phyloP scores from a whole-genome alignment of 2,329 filamentous ascomycete species.

The Diaporthe destruens region DNA sequence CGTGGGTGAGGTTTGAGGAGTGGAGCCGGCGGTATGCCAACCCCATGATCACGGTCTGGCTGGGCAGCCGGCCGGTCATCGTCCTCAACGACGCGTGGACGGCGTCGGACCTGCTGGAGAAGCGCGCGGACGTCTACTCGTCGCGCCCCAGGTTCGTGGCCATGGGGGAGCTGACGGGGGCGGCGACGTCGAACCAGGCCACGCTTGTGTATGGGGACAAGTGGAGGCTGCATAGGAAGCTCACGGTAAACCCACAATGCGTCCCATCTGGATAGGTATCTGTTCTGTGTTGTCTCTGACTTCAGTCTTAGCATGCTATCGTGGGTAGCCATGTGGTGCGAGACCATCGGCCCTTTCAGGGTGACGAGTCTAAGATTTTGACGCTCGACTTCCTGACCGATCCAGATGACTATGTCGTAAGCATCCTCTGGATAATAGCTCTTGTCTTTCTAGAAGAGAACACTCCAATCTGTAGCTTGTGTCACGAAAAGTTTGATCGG shows the following conservation, averaged over 20 bases:
- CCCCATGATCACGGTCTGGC: conserved; percentile 37
- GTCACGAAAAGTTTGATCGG: too few relatives aligned
- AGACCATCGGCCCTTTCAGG: conserved; percentile 25
- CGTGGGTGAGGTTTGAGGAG: conserved; percentile 22
- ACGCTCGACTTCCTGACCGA: conserved; percentile 23
- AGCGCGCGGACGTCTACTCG: conserved; percentile 15
- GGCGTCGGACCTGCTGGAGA: conserved; percentile 25
- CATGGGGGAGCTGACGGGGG: conserved; percentile 19
- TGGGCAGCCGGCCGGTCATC: conserved; percentile 12
- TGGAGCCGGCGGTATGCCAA: conserved; percentile 22
- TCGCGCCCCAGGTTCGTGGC: conserved; percentile 15
- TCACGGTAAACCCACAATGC: background rate
- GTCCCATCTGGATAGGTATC: too few relatives aligned
- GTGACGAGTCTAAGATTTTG: conserved; percentile 27
- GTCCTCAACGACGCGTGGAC: conserved; percentile 32
- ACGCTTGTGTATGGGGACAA: conserved; percentile 27
- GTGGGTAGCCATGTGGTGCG: conserved; percentile 19
- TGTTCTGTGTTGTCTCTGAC: background rate
- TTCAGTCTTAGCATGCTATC: background rate
- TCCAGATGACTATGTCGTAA: conserved; percentile 8
- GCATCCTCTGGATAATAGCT: too few relatives aligned
- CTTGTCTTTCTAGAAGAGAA: too few relatives aligned
- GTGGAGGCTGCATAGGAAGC: conserved; percentile 31
- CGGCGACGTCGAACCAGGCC: conserved; percentile 21
- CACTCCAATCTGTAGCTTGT: too few relatives aligned